Percentiles rank a stretch among this genome's conserved stretches.
phyloP scores from a whole-genome alignment of 139 green algal species.

The Coelastrella sp. region DNA sequence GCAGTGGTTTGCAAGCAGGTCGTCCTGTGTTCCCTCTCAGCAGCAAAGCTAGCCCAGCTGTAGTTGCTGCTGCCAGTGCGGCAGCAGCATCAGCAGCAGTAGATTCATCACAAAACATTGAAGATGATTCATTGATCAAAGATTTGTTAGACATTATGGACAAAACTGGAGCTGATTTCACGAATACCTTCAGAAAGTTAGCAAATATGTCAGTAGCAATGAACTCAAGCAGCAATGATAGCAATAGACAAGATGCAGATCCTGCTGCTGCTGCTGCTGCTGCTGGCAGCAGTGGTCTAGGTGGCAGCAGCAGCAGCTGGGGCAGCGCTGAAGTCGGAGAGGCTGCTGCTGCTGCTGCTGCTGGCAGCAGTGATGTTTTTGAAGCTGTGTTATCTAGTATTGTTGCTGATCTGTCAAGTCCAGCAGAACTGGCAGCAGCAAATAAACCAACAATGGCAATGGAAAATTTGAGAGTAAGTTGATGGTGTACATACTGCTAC shows the following conservation, averaged over 20 bases:
- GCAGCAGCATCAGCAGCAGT: background rate
- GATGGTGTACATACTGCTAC: background rate
- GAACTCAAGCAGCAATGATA: background rate
- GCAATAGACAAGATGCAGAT: background rate
- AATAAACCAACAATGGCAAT: constrained; percentile 36
- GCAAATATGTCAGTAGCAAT: constrained; percentile 37
- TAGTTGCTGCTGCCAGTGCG: constrained; percentile 17
- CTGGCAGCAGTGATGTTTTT: background rate
- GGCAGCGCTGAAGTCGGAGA: background rate
- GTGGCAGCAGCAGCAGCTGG: background rate
- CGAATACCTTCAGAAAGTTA: constrained; percentile 61
- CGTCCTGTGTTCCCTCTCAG: constrained; percentile 25
- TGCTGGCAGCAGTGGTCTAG: background rate
- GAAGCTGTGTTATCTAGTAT: constrained; percentile 25
- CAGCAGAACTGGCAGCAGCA: constrained; percentile 41
- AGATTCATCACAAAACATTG: constrained; percentile 11
- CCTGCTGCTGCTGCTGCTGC: background rate
- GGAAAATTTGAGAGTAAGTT: constrained; percentile 43
- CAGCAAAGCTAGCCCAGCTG: constrained; percentile 16
- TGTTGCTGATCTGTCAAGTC: constrained; percentile 25
- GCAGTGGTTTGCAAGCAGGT: background rate
- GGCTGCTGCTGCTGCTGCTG: constrained; percentile 6
- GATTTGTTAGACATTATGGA: constrained; percentile 67
- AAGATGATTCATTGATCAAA: constrained; percentile 53
- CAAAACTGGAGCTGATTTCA: constrained; percentile 67